phyloP scores from a whole-genome alignment of 176 grass and related monocot species.

The Alloteropsis semialata region DNA sequence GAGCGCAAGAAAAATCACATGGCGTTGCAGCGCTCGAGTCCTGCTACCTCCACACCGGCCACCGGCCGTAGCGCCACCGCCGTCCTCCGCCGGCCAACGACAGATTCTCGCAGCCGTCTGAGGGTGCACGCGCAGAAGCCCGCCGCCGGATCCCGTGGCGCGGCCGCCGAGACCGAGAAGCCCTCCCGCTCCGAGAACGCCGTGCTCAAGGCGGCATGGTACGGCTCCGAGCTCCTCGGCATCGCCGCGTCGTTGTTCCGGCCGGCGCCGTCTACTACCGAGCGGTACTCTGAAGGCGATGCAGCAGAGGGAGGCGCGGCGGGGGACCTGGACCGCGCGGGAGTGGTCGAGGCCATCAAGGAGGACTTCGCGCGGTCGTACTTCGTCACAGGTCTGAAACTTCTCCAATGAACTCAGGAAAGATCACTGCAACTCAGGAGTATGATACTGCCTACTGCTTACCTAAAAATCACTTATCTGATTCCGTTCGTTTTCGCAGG shows the following conservation, averaged over 20 bases:
- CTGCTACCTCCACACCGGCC: background rate
- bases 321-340: constrained; percentile 17
- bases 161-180: constrained; percentile 18
- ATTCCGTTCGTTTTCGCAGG: constrained; percentile 16
- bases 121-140: constrained; percentile 36
- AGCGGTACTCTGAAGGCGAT: background rate
- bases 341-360: constrained; percentile 73
- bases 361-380: constrained; percentile 80
- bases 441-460: too few species aligned
- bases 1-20: constrained; percentile 13
- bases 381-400: constrained; percentile 78
- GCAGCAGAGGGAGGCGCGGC: background rate
- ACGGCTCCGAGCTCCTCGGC: constrained; percentile 88
- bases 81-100: background rate
- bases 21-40: constrained; percentile 19
- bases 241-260: constrained; percentile 72
- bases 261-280: constrained; percentile 8
- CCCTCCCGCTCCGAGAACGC: constrained; percentile 61
- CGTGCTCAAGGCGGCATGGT: constrained; percentile 80
- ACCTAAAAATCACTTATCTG: background rate
- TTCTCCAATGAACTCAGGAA: background rate
- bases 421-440: too few species aligned
- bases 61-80: background rate
- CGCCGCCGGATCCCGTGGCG: background rate
- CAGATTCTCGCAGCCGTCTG: background rate